phyloP scores from a whole-genome alignment of 179 eudicot genomes.

The Spinacia oleracea region DNA sequence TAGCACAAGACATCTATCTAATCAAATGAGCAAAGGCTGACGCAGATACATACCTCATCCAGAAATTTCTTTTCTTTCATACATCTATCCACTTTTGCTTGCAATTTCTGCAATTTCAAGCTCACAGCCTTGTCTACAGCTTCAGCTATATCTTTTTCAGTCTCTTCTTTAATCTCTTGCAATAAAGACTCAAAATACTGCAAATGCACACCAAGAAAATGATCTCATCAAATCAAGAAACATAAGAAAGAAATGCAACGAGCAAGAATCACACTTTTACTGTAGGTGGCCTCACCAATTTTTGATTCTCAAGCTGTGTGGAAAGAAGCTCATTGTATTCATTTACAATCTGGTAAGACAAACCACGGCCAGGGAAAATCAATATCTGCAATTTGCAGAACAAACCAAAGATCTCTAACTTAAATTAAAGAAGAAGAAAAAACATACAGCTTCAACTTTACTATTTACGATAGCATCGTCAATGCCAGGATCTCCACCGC shows the following conservation, averaged over 20 bases:
- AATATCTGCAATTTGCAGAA: slow-evolving; percentile 5
- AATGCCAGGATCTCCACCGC: slow-evolving; percentile 56
- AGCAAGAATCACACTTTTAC: no score
- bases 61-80: slow-evolving; percentile 72
- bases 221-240: not conserved
- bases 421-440: not conserved
- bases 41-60: slow-evolving; percentile 59
- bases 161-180: slow-evolving; percentile 74
- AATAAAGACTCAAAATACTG: slow-evolving; percentile 80
- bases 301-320: slow-evolving; percentile 89
- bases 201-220: slow-evolving; percentile 3
- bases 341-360: slow-evolving; percentile 57
- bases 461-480: slow-evolving; percentile 64
- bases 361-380: slow-evolving; percentile 8
- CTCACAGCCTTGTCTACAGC: slow-evolving; percentile 62
- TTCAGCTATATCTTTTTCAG: slow-evolving; percentile 54
- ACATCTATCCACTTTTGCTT: slow-evolving; percentile 67
- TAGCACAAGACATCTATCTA: not conserved
- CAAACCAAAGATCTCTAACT: not conserved
- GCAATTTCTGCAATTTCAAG: slow-evolving; percentile 67
- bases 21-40: not conserved
- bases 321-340: slow-evolving; percentile 94
- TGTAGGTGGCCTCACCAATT: slow-evolving; percentile 44
- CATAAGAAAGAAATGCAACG: not conserved
- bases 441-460: slow-evolving; percentile 63